Base-by-base conservation (phyloP, 2,329 filamentous ascomycete genomes). In the Fusarium miscanthi region DNA sequence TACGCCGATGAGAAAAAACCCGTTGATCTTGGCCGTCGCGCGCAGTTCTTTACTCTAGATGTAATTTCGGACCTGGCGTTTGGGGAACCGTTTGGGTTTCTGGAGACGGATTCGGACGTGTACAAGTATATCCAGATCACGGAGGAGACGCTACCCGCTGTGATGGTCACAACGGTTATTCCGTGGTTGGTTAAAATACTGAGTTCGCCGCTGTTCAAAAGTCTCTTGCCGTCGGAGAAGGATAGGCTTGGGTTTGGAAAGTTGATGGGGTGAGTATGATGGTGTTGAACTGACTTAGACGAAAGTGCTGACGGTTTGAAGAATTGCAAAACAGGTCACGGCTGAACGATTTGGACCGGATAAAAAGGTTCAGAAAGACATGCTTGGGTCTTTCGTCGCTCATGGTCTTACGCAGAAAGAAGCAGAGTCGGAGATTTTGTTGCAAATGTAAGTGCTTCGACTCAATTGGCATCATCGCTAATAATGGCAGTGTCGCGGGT, bases 41-140 rank as follows among this genome's bases (percentile, higher is more conserved):
- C 83, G 4, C 85, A 87, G 45, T 88, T 82, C 78, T 85, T 88
- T 43, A 87, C 86, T 0, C 76, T 89, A 0, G 88, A 89, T 64
- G 84, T 88, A 31, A 87, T 89, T 48, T 86, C 84, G 17, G 82
- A 84, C 21, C 67, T 89, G 16, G 86, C 85, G 3, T 85, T 88
- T 45, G 86, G 86, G 12, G 75, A 83, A 37, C 78, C 82, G 0
- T 86, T 87, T 66, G 85, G 86, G 19, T 86, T 84, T 72, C 63
- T 87, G 5, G 80, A 81, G 38, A 78, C 79, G 5, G 83, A 88
- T 68, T 79, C 81, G 8, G 86, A 88, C 65, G 78, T 85, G 1
- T 84, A 85, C 68, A 82, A 82, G 37, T 87, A 86, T 63, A 83
- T 87, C 35, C 75, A 80, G 57, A 84, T 84, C 11, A 82, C 83